Evolutionary conservation across 441 rosid genomes (phyloP), one percentile per base, ranked within the genome.

Genomic region (Corymbia calophylla): DNA sequence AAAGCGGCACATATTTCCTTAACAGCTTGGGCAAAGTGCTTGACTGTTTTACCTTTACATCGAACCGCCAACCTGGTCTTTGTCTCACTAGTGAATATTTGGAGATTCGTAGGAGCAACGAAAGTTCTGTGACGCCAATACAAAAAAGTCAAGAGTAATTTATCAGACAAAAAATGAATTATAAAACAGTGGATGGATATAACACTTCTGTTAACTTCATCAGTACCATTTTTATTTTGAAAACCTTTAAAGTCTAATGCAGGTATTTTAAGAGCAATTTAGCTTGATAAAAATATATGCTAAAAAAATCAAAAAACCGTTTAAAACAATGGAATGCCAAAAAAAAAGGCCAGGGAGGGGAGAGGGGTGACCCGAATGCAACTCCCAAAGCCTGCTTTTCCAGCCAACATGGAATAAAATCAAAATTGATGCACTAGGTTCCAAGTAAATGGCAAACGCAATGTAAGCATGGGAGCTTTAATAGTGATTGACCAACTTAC

Each of bases 31-130:
- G 95, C 88, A 93, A 97, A 98, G 91, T 89, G 89, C 93, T 95
- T 97, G 73, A 91, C 94, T 70, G 96, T 92, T 94, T 96, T 97
- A 90, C 95, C 95, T 91, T 95, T 96, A 92, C 96, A 95, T 90
- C 95, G 93, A 89, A 94, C 95, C n/a, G 92, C 91, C 92, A 98
- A 92, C 91, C 96, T 97, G 92, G 86, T 93, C 96, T 96, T 97
- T 53, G 96, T 91, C 91, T 98, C 99, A 92, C 92, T 93, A 90
- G 95, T 97, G 91, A 98, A 98, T 80, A 94, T 94, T 93, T 96
- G 98, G 77, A 97, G 95, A 95, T 98, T 98, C 89, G 91, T 92
- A 11, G 99, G 96, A 23, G 97, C 95, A 93, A 98, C 98, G 93
- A 96, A 98, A 91, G 97, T 99, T 92, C 99, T 98, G 98, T 92